phyloP scores from a whole-genome alignment of 805 yeast genomes.

The Ogataea naganishii region DNA sequence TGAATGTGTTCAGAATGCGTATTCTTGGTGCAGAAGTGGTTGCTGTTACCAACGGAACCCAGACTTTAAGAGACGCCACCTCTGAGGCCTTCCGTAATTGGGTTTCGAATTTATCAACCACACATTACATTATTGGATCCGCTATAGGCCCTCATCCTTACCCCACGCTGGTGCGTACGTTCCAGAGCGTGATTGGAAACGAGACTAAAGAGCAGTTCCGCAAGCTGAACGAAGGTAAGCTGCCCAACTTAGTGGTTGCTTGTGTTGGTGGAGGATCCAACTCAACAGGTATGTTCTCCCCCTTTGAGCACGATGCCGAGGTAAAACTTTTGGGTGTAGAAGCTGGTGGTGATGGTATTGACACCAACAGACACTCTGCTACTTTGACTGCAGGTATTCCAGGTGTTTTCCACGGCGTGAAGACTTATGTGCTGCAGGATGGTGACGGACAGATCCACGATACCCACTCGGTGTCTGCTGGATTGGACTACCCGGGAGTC shows the following conservation, averaged over 20 bases:
- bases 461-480: conserved; percentile 97
- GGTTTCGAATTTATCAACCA: conserved; percentile 80
- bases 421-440: conserved; percentile 86
- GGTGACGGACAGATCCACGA: conserved; percentile 94
- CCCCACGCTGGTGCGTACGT: conserved; percentile 95
- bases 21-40: conserved; percentile 93
- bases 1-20: conserved; percentile 95
- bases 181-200: conserved; percentile 94
- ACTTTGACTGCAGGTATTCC: conserved; percentile 91
- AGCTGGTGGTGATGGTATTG: conserved; percentile 97
- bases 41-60: conserved; percentile 90
- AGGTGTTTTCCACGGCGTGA: conserved; percentile 98
- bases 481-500: conserved; percentile 98
- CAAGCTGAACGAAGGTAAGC: conserved; percentile 64
- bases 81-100: conserved; percentile 94
- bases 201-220: conserved; percentile 91
- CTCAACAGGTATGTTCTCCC: conserved; percentile 91
- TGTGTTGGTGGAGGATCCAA: conserved; percentile 99
- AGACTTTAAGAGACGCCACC: conserved; percentile 95
- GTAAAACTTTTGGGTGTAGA: conserved; percentile 90
- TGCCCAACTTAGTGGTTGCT: conserved; percentile 93
- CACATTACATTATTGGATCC: conserved; percentile 95
- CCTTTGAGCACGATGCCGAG: conserved; percentile 72
- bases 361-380: conserved; percentile 86
- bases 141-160: conserved; percentile 99